Base-by-base conservation (phyloP, 805 yeast genomes). In the Wickerhamiella parazyma region DNA sequence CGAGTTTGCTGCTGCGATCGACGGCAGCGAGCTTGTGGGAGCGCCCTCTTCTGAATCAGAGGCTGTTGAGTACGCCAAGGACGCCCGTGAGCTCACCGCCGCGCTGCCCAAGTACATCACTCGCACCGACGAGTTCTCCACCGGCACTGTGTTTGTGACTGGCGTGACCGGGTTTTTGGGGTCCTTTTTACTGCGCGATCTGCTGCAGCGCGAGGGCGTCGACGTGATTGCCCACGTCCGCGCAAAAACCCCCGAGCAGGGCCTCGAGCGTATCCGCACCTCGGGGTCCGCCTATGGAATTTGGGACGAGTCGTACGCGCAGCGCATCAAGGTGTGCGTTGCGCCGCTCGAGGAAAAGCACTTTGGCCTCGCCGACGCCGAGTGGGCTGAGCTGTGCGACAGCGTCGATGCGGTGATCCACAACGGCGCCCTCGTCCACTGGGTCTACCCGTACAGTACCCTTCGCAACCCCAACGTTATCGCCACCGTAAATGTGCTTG, bases 81-180 rank as follows among this genome's bases (percentile, higher is more conserved):
- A 91, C 61, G 96, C 97, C 3, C 66, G 68, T 46, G 65, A 66
- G 18, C 67, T 66, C 4, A 53, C 47, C 73, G 44, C 60, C 65
- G 37, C 53, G 65, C 11, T 63, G 58, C 47, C 72, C 72, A 54
- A 64, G 64, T 20, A 56, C 62, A 3, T 84, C 69, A 55, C 67
- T 62, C 46, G 71, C 76, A 2, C 69, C 56, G 43, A 54, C 44
- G 49, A 67, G 20, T 56, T 66, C 24, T 47, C 63, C 16, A 65
- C 61, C 34, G 53, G 61, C 10, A 77, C 73, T 48, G 82, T 86
- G 1, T 85, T 91, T 54, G 75, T 91, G 36, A 91, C 99, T 21
- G 99, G 99, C 58, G 82, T 78, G 31, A 93, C 98, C 31, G 99
- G 99, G 1, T 91, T 89, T 74, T 66, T 91, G 45, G 99, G 99